Evolutionary conservation across 1,139 yeast genomes (phyloP), one percentile per base, ranked within the genome.

Genomic region (Sugiyamaella xylanicola): DNA sequence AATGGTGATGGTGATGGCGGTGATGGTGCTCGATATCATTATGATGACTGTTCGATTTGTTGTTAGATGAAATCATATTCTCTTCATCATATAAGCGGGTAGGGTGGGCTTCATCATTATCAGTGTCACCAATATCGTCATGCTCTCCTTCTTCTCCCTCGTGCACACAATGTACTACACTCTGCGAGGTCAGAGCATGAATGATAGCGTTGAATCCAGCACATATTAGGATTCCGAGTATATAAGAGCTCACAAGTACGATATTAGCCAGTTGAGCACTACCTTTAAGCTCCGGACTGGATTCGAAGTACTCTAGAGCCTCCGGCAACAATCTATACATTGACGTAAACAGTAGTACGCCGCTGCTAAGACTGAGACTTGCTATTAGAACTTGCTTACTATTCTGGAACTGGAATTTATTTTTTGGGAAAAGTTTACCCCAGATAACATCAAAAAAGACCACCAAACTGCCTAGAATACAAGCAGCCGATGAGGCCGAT

Each of bases 81-180:
- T 29, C 20, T 16, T 16, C 20, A 16, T 37, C 42, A 37, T 7
- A 37, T 3, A 19, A 16, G 11, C 39, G 13, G 3, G 37, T 29
- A 19, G 45, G 58, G 4, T 41, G 32, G 11, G n/a, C 55, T 9
- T 19, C 46, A 22, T 42, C 27, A 17, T 37, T 21, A 22, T 9
- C 2, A 16, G 37, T 41, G n/a, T 27, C 46, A 25, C 29, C n/a
- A 25, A 29, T 46, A 25, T 15, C 19, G 13, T 27, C n/a, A 36
- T 16, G 7, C 3, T 48, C 45, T 2, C 29, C 46, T 7, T 29
- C 52, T 19, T 56, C 65, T 7, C 59, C 72, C 15, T 64, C 77
- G 64, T 91, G 97, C 16, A 83, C 85, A 70, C 97, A 91, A 67
- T 91, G 97, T 0, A 92, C 89, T 27, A 92, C 81, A 29, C 95